Evolutionary conservation across 1,139 yeast genomes (phyloP).

Genomic region (Sugiyamaella neomexicana): DNA sequence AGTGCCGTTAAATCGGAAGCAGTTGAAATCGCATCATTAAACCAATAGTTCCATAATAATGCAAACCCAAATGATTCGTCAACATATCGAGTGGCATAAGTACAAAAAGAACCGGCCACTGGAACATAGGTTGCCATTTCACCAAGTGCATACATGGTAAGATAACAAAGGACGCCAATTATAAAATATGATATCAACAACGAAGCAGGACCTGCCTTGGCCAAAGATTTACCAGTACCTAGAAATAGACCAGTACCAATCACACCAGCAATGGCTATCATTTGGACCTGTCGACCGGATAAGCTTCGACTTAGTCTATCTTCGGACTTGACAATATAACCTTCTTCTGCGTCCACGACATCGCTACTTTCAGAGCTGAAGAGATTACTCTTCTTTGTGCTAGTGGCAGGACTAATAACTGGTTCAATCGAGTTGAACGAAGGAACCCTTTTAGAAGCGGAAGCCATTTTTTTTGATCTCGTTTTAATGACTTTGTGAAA

Average conservation of each 20-base stretch:
- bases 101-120: constrained; percentile 61
- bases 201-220: constrained; percentile 58
- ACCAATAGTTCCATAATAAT: constrained; percentile 61
- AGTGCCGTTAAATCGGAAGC: constrained; percentile 63
- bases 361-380: neutral
- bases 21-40: constrained; percentile 62
- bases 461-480: neutral
- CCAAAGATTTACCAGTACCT: constrained; percentile 55
- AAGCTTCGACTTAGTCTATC: constrained; percentile 44
- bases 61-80: constrained; percentile 65
- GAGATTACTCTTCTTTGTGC: neutral
- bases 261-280: constrained; percentile 43
- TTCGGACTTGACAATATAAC: constrained; percentile 21
- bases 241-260: constrained; percentile 60
- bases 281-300: constrained; percentile 53
- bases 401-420: neutral
- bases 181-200: constrained; percentile 51
- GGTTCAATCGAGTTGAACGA: neutral
- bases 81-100: constrained; percentile 60
- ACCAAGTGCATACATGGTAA: constrained; percentile 60
- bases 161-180: constrained; percentile 53
- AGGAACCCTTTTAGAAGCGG: neutral
- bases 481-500: neutral
- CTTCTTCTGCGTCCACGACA: constrained; percentile 9
- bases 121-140: constrained; percentile 66